A percentile compares a stretch with the other conserved stretches of the same genome.
These are phyloP conservation scores for Phyllosticta capitalensis DNA, from an alignment of 2,329 filamentous ascomycete genomes.

Conservation along the genomic window DNA sequence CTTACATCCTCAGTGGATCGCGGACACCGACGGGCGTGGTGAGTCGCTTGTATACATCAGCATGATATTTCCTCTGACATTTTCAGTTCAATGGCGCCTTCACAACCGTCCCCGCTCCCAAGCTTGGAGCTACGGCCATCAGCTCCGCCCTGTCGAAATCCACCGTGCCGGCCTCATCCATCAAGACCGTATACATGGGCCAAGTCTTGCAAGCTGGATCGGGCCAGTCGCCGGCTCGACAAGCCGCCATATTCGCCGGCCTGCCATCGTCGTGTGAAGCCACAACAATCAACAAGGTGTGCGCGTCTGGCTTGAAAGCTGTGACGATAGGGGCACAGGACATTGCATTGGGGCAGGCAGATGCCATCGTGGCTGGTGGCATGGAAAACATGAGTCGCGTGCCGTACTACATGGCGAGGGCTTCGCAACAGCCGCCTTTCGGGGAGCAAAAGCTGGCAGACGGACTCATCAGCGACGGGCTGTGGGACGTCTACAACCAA, in stretches of 20 bases:
- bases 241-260: conserved; percentile 82
- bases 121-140: conserved; percentile 83
- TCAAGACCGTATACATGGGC: conserved; percentile 94
- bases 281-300: conserved; percentile 95
- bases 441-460: conserved; percentile 84
- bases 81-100: conserved; percentile 91
- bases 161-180: conserved; percentile 66
- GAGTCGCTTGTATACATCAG: conserved; percentile 14
- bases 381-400: conserved; percentile 98
- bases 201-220: conserved; percentile 79
- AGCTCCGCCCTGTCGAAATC: conserved; percentile 84
- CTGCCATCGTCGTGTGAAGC: conserved; percentile 75
- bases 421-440: conserved; percentile 74
- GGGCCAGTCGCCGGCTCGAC: conserved; percentile 84
- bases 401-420: conserved; percentile 78
- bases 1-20: conserved; percentile 85
- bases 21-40: conserved; percentile 88
- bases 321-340: conserved; percentile 86
- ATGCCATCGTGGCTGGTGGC: conserved; percentile 84
- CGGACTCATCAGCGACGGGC: conserved; percentile 83
- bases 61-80: background rate
- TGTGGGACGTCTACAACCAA: conserved; percentile 94
- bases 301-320: conserved; percentile 88
- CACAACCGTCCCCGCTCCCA: conserved; percentile 70
- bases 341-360: conserved; percentile 81